Evolutionary conservation across 2,329 filamentous ascomycete species (phyloP).

Genomic region (Fusarium azukiicola): DNA sequence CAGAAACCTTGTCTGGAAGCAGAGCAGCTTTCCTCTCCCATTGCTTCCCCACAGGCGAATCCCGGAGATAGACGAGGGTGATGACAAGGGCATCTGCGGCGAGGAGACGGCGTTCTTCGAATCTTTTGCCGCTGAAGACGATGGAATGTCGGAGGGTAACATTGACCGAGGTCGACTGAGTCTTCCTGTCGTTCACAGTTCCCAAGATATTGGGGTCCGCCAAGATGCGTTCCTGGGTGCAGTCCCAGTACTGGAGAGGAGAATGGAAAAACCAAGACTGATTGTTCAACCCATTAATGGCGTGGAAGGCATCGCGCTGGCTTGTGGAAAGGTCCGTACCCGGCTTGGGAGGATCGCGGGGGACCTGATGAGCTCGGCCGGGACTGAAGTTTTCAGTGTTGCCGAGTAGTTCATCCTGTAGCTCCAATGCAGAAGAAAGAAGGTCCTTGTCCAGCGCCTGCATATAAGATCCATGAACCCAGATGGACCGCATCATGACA

Average conservation of each 20-base stretch:
- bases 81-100: conserved; percentile 90
- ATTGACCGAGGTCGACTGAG: conserved; percentile 84
- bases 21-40: conserved; percentile 82
- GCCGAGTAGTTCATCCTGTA: conserved; percentile 86
- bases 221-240: conserved; percentile 78
- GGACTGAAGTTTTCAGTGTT: conserved; percentile 78
- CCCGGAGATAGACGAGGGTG: conserved; percentile 85
- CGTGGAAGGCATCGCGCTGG: conserved; percentile 77
- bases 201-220: conserved; percentile 81
- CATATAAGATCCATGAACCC: conserved; percentile 92
- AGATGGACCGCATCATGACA: conserved; percentile 90
- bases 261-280: conserved; percentile 90
- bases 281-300: conserved; percentile 79
- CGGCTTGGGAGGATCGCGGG: conserved; percentile 55
- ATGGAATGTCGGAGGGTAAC: conserved; percentile 88
- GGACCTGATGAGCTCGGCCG: conserved; percentile 58
- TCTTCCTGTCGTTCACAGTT: conserved; percentile 85
- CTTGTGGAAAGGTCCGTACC: conserved; percentile 63
- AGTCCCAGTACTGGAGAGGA: conserved; percentile 91
- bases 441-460: conserved; percentile 84
- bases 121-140: conserved; percentile 90
- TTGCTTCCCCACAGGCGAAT: conserved; percentile 80
- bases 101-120: conserved; percentile 82
- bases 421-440: conserved; percentile 82
- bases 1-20: conserved; percentile 71